A percentile compares a stretch with the other conserved stretches of the same genome.
phyloP scores from a whole-genome alignment of 352 stramenopile genomes.

The Phytophthora megakarya region DNA sequence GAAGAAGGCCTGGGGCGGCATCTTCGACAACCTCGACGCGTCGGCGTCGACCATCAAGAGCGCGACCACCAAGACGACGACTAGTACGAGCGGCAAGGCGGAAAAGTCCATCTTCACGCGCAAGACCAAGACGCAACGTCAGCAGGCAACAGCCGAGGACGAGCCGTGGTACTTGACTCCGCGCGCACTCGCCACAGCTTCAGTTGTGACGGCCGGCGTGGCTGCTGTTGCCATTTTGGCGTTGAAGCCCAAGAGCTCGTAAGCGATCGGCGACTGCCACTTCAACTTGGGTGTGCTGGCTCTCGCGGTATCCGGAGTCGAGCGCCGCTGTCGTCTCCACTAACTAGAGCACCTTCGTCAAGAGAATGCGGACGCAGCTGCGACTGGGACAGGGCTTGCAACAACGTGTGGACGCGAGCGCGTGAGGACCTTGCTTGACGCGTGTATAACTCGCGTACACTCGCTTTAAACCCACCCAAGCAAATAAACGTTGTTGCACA shows the following conservation, averaged over 20 bases:
- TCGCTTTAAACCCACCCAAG: slow-evolving; percentile 27
- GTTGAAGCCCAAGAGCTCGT: slow-evolving; percentile 63
- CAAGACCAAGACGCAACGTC: slow-evolving; percentile 49
- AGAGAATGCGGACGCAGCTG: slow-evolving; percentile 32
- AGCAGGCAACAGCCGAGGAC: slow-evolving; percentile 21
- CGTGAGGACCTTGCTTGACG: slow-evolving; percentile 9
- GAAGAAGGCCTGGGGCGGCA: slow-evolving; percentile 81
- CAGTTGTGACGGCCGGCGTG: slow-evolving; percentile 71
- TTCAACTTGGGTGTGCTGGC: slow-evolving; percentile 33
- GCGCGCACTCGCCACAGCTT: slow-evolving; percentile 63
- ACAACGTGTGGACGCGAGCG: slow-evolving; percentile 21
- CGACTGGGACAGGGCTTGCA: slow-evolving; percentile 30
- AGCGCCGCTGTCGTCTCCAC: slow-evolving; percentile 22
- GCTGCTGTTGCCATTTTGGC: slow-evolving; percentile 64
- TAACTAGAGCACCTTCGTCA: slow-evolving; percentile 9
- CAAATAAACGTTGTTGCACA: slow-evolving; percentile 27
- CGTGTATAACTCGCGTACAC: slow-evolving; percentile 20
- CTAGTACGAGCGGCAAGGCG: slow-evolving; percentile 10
- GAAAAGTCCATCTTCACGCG: slow-evolving; percentile 79
- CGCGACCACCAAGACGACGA: slow-evolving; percentile 22
- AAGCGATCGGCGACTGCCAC: slow-evolving; percentile 15
- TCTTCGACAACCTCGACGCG: slow-evolving; percentile 64
- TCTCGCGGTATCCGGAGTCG: slow-evolving; percentile 21
- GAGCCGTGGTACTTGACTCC: slow-evolving; percentile 69
- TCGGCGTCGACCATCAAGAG: slow-evolving; percentile 33